phyloP scores from a whole-genome alignment of 1,139 yeast genomes.

The Candida tunisiensis region DNA sequence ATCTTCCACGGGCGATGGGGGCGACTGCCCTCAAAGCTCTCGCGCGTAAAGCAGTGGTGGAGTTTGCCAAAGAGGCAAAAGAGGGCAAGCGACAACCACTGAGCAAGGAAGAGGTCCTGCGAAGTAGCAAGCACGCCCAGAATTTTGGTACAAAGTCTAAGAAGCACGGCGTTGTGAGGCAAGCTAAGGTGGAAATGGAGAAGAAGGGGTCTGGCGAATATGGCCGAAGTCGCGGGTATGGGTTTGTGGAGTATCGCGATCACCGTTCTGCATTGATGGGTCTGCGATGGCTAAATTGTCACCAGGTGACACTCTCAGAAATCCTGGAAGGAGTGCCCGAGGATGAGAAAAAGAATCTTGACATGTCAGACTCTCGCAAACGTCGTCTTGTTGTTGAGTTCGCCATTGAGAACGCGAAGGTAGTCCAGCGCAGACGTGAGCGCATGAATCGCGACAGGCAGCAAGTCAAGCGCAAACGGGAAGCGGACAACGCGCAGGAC shows the following conservation, averaged over 20 bases:
- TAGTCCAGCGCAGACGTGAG: conserved; percentile 78
- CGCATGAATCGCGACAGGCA: conserved; percentile 10
- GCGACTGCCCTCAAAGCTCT: conserved; percentile 79
- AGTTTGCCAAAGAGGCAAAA: conserved; percentile 86
- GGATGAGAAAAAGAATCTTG: conserved; percentile 4
- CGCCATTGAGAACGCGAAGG: conserved; percentile 79
- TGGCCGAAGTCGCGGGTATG: conserved; percentile 94
- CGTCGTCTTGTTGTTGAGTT: conserved; percentile 86
- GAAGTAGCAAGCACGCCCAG: conserved; percentile 53
- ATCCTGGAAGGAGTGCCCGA: conserved; percentile 60
- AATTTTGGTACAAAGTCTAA: conserved; percentile 28
- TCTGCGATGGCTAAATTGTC: conserved; percentile 92
- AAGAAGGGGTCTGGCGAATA: conserved; percentile 61
- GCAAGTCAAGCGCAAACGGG: conserved; percentile 11
- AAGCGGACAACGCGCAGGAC: conserved; percentile 16
- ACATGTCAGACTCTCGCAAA: conserved; percentile 21
- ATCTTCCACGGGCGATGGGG: conserved; percentile 83
- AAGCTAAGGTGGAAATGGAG: conserved; percentile 85
- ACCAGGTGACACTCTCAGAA: conserved; percentile 59
- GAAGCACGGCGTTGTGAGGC: conserved; percentile 79
- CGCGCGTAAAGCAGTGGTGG: conserved; percentile 88
- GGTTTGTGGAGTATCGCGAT: conserved; percentile 84
- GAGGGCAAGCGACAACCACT: conserved; percentile 64
- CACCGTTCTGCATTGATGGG: conserved; percentile 94
- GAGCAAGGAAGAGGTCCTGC: conserved; percentile 71